Percentiles rank a stretch among this genome's conserved stretches.
phyloP scores from a whole-genome alignment of 2,329 filamentous ascomycete genomes.

The Pseudogymnoascus sp. region DNA sequence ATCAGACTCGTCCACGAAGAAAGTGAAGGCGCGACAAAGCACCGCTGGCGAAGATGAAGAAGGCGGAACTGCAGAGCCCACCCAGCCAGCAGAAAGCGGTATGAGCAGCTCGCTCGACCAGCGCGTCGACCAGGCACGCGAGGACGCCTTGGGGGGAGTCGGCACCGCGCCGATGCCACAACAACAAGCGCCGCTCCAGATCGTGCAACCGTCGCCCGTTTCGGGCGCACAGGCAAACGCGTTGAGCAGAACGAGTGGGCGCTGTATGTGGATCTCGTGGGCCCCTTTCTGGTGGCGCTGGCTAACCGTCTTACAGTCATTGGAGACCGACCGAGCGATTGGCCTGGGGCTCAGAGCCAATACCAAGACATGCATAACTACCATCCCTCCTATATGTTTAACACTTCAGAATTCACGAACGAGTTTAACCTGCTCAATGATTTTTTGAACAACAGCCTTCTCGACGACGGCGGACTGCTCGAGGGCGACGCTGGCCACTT shows the following conservation, averaged over 20 bases:
- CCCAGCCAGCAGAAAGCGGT: slow-evolving; percentile 36
- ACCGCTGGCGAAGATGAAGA: slow-evolving; percentile 53
- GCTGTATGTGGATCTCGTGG: slow-evolving; percentile 51
- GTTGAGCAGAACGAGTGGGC: slow-evolving; percentile 56
- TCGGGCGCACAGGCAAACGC: slow-evolving; percentile 57
- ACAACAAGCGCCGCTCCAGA: slow-evolving; percentile 49
- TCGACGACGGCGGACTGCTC: slow-evolving; percentile 71
- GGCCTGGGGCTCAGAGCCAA: slow-evolving; percentile 64
- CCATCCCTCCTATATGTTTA: slow-evolving; percentile 92
- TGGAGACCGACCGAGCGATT: slow-evolving; percentile 67
- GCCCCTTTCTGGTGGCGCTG: slow-evolving; percentile 19
- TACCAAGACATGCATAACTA: slow-evolving; percentile 93
- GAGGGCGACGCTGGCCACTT: slow-evolving; percentile 57
- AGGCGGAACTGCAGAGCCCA: slow-evolving; percentile 43
- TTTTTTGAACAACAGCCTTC: slow-evolving; percentile 82
- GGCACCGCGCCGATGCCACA: slow-evolving; percentile 24
- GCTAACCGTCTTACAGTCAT: slow-evolving; percentile 46
- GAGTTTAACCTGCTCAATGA: slow-evolving; percentile 97
- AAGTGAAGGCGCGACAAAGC: slow-evolving; percentile 58
- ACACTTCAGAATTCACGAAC: slow-evolving; percentile 78
- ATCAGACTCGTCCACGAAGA: slow-evolving; percentile 57
- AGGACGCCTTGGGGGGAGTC: slow-evolving; percentile 30
- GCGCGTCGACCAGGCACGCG: slow-evolving; percentile 39
- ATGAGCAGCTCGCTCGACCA: slow-evolving; percentile 49
- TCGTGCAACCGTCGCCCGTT: slow-evolving; percentile 63